Conservation (phyloP, 371 early-diverging fungal species). For the Vairimorpha ceranae region DNA sequence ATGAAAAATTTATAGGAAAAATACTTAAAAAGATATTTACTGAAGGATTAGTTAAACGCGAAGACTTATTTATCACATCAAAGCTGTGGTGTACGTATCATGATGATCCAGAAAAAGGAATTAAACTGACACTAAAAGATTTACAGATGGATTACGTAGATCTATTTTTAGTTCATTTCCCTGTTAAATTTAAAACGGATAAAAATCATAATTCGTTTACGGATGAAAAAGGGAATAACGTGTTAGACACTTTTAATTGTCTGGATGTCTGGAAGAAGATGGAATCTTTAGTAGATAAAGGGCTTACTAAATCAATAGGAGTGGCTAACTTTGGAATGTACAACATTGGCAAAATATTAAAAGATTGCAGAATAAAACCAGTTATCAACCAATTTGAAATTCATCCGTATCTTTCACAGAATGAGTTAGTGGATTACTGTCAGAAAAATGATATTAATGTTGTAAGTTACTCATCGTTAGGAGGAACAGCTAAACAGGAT, state of each 20-base stretch:
- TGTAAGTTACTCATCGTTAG: slow-evolving; percentile 78
- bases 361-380: slow-evolving; percentile 69
- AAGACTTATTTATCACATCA: slow-evolving; percentile 74
- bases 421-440: slow-evolving; percentile 67
- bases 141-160: slow-evolving; percentile 75
- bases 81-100: slow-evolving; percentile 76
- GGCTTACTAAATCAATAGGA: slow-evolving; percentile 69
- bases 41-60: slow-evolving; percentile 66
- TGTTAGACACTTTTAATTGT: slow-evolving; percentile 62
- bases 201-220: not conserved
- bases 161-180: slow-evolving; percentile 77
- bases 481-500: slow-evolving; percentile 64
- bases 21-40: slow-evolving; percentile 67
- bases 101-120: slow-evolving; percentile 61
- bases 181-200: slow-evolving; percentile 56
- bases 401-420: slow-evolving; percentile 75
- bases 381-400: slow-evolving; percentile 77
- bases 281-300: slow-evolving; percentile 67
- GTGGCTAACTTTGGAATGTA: slow-evolving; percentile 70
- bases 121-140: slow-evolving; percentile 66
- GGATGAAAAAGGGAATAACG: slow-evolving; percentile 64
- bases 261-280: slow-evolving; percentile 69
- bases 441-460: slow-evolving; percentile 67
- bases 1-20: slow-evolving; percentile 73
- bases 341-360: slow-evolving; percentile 67